Conservation (phyloP, 2,329 filamentous ascomycete species). For the Saccharata proteae region DNA sequence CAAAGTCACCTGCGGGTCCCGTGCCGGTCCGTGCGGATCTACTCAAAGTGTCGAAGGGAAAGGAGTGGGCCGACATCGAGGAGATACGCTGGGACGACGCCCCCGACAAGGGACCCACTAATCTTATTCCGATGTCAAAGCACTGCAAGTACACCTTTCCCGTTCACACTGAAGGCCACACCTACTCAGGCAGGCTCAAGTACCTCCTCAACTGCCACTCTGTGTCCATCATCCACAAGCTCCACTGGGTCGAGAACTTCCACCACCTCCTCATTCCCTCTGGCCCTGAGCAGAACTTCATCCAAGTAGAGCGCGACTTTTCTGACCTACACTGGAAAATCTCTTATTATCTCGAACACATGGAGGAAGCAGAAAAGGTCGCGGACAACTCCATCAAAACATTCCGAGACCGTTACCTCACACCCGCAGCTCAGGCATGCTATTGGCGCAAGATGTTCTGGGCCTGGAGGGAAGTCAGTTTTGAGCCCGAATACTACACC, state of each 20-base stretch:
- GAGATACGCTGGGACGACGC: conserved; percentile 8
- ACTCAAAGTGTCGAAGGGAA: conserved; percentile 11
- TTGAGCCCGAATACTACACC: conserved; percentile 12
- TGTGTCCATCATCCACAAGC: conserved; percentile 38
- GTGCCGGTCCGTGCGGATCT: conserved; percentile 12
- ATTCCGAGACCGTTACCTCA: conserved; percentile 42
- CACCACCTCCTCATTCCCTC: conserved; percentile 32
- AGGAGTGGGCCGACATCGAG: conserved; percentile 14
- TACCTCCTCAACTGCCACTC: conserved; percentile 25
- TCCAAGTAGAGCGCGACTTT: conserved; percentile 36
- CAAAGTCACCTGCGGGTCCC: conserved; percentile 12
- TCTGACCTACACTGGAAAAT: conserved; percentile 26
- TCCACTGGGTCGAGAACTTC: conserved; percentile 39
- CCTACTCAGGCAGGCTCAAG: conserved; percentile 21
- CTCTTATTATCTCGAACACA: conserved; percentile 22
- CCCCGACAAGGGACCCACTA: conserved; percentile 4
- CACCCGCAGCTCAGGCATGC: conserved; percentile 42
- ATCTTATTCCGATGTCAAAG: conserved; percentile 13
- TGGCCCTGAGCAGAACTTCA: conserved; percentile 38
- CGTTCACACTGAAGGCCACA: conserved; percentile 15
- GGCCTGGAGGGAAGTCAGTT: conserved; percentile 24
- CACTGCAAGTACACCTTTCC: conserved; percentile 14
- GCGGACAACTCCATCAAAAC: conserved; percentile 35
- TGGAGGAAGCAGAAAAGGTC: conserved; percentile 33
- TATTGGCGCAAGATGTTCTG: conserved; percentile 41